These are phyloP conservation scores for Butyriboletus appendiculatus DNA, from an alignment of 1,284 basidiomycete genomes.

Conservation along the genomic window DNA sequence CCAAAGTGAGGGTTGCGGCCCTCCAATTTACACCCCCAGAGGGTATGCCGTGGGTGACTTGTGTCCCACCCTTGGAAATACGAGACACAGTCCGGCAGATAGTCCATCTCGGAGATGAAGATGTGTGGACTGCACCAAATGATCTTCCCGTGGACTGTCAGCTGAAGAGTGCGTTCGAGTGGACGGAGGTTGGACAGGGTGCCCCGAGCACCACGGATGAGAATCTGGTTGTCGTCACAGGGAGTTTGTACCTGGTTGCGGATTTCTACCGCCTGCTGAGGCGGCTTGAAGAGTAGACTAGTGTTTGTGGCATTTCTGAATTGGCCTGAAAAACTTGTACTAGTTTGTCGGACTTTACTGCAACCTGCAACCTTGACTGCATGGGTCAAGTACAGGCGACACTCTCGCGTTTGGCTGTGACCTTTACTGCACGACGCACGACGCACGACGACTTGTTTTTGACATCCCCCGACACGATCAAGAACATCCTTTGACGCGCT, in stretches of 20 bases:
- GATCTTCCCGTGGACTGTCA: conserved; percentile 32
- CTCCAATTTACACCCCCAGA: conserved; percentile 71
- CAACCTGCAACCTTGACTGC: neutral
- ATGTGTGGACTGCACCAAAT: conserved; percentile 43
- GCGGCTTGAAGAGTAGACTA: conserved; percentile 13
- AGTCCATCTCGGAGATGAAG: conserved; percentile 38
- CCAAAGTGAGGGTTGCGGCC: conserved; percentile 51
- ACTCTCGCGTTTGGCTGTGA: conserved; percentile 1
- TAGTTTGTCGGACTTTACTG: neutral
- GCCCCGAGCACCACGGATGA: conserved; percentile 5
- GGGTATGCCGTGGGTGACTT: conserved; percentile 90
- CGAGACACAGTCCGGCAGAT: conserved; percentile 43
- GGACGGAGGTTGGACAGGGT: conserved; percentile 37
- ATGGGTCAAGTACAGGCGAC: neutral
- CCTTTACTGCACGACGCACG: conserved; percentile 3
- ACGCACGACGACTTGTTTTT: conserved; percentile 1
- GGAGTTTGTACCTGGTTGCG: conserved; percentile 89
- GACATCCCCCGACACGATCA: conserved; percentile 15
- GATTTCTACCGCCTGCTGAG: conserved; percentile 74
- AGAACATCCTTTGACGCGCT: conserved; percentile 7
- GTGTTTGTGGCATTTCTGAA: neutral
- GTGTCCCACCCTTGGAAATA: conserved; percentile 55
- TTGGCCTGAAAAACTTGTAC: neutral
- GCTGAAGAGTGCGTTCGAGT: conserved; percentile 43
- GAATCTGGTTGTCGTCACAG: conserved; percentile 72